These are phyloP conservation scores for Smallanthus sonchifolius DNA, from an alignment of 129 eudicot genomes.

Conservation along the genomic window DNA sequence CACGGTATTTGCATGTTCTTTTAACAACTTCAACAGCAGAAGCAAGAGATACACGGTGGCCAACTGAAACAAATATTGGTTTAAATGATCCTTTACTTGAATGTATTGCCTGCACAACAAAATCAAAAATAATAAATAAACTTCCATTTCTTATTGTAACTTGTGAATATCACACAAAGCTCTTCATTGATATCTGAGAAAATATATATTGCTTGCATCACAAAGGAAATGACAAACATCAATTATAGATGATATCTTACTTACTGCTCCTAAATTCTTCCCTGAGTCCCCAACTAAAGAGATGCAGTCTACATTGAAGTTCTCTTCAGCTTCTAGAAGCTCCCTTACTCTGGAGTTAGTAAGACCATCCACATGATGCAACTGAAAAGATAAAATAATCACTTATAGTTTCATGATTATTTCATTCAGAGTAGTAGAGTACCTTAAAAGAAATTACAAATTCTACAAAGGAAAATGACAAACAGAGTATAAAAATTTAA, in stretches of 20 bases:
- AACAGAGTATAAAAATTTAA: neutral
- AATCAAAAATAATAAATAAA: neutral
- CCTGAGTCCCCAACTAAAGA: slow-evolving; percentile 76
- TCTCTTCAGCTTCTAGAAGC: slow-evolving; percentile 46
- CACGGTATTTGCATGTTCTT: slow-evolving; percentile 70
- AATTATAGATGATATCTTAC: slow-evolving; percentile 38
- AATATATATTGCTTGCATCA: neutral
- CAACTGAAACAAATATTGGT: slow-evolving; percentile 85
- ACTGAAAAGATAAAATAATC: slow-evolving; percentile 26
- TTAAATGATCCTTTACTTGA: slow-evolving; percentile 55
- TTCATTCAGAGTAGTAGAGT: slow-evolving; percentile 3
- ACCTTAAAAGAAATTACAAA: neutral
- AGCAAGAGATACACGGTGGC: slow-evolving; percentile 83
- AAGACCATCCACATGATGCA: slow-evolving; percentile 98
- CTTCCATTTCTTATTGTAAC: neutral
- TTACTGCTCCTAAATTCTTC: slow-evolving; percentile 67
- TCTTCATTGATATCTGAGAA: neutral
- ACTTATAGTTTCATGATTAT: neutral
- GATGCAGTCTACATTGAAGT: slow-evolving; percentile 27
- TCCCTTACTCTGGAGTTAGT: slow-evolving; percentile 52
- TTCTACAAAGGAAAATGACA: neutral
- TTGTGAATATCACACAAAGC: neutral
- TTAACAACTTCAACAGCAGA: slow-evolving; percentile 64
- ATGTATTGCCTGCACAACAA: slow-evolving; percentile 56
- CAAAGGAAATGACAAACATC: neutral